phyloP scores from a whole-genome alignment of 225 moss, liverwort and hornwort genomes.

The Marchantia paleacea region DNA sequence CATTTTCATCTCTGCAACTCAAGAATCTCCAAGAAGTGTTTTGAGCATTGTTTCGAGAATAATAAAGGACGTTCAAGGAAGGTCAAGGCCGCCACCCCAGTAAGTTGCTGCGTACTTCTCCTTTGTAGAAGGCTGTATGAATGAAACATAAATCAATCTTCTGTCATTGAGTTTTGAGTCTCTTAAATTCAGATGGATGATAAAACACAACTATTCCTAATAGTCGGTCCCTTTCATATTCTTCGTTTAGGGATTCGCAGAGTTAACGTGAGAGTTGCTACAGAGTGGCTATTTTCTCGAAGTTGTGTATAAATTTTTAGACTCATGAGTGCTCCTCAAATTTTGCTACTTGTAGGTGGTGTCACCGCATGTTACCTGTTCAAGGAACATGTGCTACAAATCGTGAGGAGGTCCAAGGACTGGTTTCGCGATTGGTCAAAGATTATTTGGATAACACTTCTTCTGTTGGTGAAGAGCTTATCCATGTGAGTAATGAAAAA shows the following conservation, averaged over 20 bases:
- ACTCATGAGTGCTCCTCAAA: background rate
- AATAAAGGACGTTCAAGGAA: constrained; percentile 57
- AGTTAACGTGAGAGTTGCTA: background rate
- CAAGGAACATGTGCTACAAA: constrained; percentile 72
- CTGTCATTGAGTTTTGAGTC: background rate
- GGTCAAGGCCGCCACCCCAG: constrained; percentile 58
- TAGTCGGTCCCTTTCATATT: background rate
- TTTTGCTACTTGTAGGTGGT: constrained; percentile 60
- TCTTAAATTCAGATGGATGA: too few relatives aligned
- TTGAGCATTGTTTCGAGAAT: constrained; percentile 49
- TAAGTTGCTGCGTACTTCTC: constrained; percentile 19
- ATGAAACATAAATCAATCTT: too few relatives aligned
- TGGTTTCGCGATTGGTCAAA: constrained; percentile 51
- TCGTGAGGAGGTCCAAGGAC: constrained; percentile 50
- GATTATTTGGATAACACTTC: constrained; percentile 36
- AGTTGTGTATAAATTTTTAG: background rate
- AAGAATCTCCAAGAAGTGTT: constrained; percentile 48
- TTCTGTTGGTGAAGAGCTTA: constrained; percentile 30
- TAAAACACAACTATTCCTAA: too few relatives aligned
- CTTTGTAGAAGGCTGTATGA: background rate
- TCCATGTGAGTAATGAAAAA: constrained; percentile 43
- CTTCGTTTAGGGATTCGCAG: background rate
- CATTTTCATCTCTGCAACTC: constrained; percentile 63
- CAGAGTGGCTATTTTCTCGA: background rate
- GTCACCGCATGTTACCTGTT: constrained; percentile 79